These are phyloP conservation scores for Apiospora koreana DNA, from an alignment of 2,329 filamentous ascomycete genomes.

Conservation along the genomic window DNA sequence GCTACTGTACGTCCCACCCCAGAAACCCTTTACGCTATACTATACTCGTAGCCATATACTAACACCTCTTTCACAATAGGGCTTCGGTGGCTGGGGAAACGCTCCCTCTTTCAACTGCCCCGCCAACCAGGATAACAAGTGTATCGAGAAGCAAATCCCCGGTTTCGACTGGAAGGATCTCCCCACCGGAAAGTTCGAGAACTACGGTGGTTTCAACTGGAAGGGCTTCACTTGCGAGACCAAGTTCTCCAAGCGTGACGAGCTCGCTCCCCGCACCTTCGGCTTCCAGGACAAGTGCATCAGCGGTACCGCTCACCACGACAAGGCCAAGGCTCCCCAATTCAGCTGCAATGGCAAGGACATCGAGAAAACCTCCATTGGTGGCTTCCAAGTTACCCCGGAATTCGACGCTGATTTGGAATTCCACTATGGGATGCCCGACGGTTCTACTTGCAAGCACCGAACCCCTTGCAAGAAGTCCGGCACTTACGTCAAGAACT, in stretches of 20 bases:
- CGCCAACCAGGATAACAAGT: constrained; percentile 14
- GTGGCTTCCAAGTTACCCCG: constrained; percentile 69
- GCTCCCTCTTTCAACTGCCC: constrained; percentile 28
- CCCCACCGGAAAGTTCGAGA: constrained; percentile 57
- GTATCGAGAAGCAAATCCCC: constrained; percentile 9
- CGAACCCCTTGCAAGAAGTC: constrained; percentile 65
- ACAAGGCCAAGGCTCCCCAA: constrained; percentile 52
- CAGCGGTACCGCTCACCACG: constrained; percentile 51
- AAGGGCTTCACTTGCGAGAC: constrained; percentile 70
- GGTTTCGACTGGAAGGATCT: constrained; percentile 77
- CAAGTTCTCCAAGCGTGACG: constrained; percentile 58
- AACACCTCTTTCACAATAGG: constrained; percentile 10
- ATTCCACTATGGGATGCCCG: constrained; percentile 85
- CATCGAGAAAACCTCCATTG: constrained; percentile 70
- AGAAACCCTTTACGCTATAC: not conserved
- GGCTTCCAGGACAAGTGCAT: constrained; percentile 60
- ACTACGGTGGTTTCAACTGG: constrained; percentile 75
- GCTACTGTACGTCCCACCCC: constrained; percentile 42
- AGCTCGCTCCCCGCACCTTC: constrained; percentile 47
- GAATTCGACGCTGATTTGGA: constrained; percentile 78
- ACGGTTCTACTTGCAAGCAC: constrained; percentile 81
- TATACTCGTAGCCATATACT: not conserved
- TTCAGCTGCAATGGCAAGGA: constrained; percentile 53
- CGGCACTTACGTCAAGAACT: constrained; percentile 75
- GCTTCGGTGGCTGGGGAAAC: constrained; percentile 25